These are phyloP conservation scores for Candida hungchunana DNA, from an alignment of 805 yeast species.

Conservation along the genomic window DNA sequence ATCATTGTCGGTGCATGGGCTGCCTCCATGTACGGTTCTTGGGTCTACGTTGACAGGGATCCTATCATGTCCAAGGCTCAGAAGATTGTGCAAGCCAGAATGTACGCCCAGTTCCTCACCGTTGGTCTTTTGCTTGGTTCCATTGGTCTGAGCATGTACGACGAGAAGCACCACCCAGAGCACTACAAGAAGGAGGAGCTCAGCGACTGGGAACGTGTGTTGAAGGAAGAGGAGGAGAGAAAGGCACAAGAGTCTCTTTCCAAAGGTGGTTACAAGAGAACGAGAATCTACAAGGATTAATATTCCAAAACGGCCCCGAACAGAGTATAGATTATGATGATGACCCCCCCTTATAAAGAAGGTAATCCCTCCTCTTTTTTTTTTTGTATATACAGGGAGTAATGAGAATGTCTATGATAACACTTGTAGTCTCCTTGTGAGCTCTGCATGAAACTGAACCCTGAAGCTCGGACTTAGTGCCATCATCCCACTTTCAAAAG, in stretches of 20 bases:
- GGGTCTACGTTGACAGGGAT: conserved; percentile 69
- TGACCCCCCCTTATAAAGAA: too few species aligned
- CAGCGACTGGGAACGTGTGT: conserved; percentile 45
- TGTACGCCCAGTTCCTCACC: conserved; percentile 84
- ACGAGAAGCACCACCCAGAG: conserved; percentile 48
- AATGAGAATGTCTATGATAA: neutral
- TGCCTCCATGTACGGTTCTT: conserved; percentile 73
- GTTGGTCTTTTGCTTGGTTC: conserved; percentile 68
- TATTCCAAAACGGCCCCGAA: too few species aligned
- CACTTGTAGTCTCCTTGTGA: conserved; percentile 7
- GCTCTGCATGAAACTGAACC: conserved; percentile 8
- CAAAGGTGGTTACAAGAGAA: conserved; percentile 29
- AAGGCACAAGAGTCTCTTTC: conserved; percentile 17
- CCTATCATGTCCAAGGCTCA: conserved; percentile 71
- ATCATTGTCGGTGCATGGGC: conserved; percentile 76
- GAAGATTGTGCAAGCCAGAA: conserved; percentile 83
- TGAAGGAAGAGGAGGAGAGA: conserved; percentile 40
- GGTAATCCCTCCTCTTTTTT: neutral
- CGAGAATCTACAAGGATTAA: conserved; percentile 31
- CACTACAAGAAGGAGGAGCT: conserved; percentile 30
- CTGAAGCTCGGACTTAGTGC: conserved; percentile 7
- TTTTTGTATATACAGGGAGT: conserved; percentile 2
- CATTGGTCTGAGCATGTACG: conserved; percentile 60
- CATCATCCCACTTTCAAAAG: conserved; percentile 28
- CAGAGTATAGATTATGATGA: neutral